Evolutionary conservation across 352 stramenopile species (phyloP), one percentile per base, ranked within the genome.

Genomic region (Achlya hypogyna): DNA sequence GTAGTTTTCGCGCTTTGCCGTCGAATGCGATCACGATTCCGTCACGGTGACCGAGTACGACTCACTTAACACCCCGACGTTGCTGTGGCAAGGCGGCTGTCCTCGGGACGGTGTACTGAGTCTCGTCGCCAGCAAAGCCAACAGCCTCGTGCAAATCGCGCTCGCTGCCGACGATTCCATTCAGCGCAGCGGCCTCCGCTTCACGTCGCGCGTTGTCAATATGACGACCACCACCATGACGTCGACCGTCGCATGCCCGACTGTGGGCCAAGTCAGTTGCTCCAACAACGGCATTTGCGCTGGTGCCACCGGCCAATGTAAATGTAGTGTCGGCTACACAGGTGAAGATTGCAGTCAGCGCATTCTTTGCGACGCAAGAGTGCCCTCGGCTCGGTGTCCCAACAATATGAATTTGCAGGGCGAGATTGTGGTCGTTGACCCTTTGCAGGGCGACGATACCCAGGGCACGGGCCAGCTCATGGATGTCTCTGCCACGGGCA

Each of bases 311-410:
- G 58, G 58, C 35, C 9, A 27, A 4, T 65, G 58, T 16, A 9
- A 25, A n/a, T 65, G 58, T 22, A 65, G 58, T 32, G 34, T 65
- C 20, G 58, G 58, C 4, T 65, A 52, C 23, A 65, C 58, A 5
- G 58, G 58, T 1, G 40, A 52, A 65, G 58, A 65, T 25, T 65
- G 58, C 45, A 65, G 58, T 23, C 58, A 65, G 20, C 58, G 58
- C 18, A 54, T 65, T 38, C 18, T 65, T 27, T 65, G 58, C 45
- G 42, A 43, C 1, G n/a, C 32, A 20, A 42, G 12, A n/a, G 18
- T 51, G 27, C 10, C 8, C 25, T 31, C 49, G 31, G 20, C 49
- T 3, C 16, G 38, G 34, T 65, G 58, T 27, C 58, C 58, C 5
- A 42, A 3, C 10, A 5, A n/a, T 9, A 51, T 65, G 38, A 23